Evolutionary conservation across 164 flowering plant species (phyloP), one percentile per base, ranked within the genome.

Genomic region (Stephania cephalantha): DNA sequence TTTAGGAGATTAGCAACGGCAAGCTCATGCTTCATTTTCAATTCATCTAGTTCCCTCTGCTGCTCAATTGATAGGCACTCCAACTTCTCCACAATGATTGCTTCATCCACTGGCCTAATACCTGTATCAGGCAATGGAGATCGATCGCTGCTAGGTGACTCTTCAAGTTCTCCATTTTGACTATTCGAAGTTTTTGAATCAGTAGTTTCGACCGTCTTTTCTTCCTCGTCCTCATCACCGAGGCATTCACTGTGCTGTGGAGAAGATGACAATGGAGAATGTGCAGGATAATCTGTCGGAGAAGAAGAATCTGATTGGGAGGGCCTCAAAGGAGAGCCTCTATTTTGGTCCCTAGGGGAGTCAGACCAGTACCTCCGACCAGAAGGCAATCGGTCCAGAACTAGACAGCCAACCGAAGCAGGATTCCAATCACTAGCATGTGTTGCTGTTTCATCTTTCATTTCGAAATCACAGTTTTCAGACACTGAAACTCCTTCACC

Each of bases 331-430:
- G 91, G 95, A 71, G 92, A 89, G 75, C 71, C 74, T 67, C 78
- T 85, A 78, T 81, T 84, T 25, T 52, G 18, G 30, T 58, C 84
- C 83, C 81, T 91, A 48, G 94, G 90, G 11, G 93, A 89, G 78
- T 89, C 92, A 12, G 85, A 86, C 97, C 97, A 93, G 72, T 86
- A 90, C 77, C 73, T 89, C 8, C 91, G 85, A 61, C 99, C 97
- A 13, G 97, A 92, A 64, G 95, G 90, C 68, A 87, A 73, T 77
- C 85, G 86, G 58, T 94, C 98, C 66, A 89, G 76, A 46, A 84
- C 75, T 65, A 91, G 76, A 45, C 77, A 67, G 66, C 82, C 66
- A 17, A 4, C 42, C 42, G 79, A 68, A 73, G 84, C 69, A 71
- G 74, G 75, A 66, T 77, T 22, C 12, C 82, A 70, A 20, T 73